Conservation (phyloP, 208 protist genomes). For the Trypanosoma congolense region DNA sequence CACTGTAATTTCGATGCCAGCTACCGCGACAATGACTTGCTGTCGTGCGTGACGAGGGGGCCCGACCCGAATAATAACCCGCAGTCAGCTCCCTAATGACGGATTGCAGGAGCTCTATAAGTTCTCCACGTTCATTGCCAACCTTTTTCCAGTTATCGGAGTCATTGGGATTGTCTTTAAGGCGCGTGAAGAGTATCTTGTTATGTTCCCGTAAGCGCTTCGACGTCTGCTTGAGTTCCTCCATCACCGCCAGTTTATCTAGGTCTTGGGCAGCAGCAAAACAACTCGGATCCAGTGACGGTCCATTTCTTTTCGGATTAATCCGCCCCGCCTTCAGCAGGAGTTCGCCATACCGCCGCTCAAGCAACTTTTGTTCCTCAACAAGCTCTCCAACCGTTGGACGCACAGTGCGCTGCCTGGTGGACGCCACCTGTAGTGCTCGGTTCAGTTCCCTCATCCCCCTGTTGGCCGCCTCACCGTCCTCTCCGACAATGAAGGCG, state of each 20-base stretch:
- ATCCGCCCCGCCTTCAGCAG: conserved; percentile 44
- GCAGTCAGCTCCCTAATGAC: conserved; percentile 68
- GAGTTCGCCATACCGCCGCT: conserved; percentile 80
- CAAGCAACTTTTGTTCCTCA: conserved; percentile 65
- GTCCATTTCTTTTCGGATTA: conserved; percentile 49
- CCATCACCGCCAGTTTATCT: conserved; percentile 38
- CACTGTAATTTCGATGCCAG: conserved; percentile 23
- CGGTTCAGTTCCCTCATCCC: conserved; percentile 30
- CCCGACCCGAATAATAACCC: conserved; percentile 36
- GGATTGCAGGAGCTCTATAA: conserved; percentile 62
- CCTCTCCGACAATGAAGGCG: conserved; percentile 13
- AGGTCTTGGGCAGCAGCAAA: conserved; percentile 31
- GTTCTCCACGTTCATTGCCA: conserved; percentile 72
- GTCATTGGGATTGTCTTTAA: conserved; percentile 90
- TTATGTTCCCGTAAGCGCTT: conserved; percentile 70
- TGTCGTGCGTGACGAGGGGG: neutral
- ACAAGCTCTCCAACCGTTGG: conserved; percentile 76
- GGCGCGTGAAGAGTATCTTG: conserved; percentile 76
- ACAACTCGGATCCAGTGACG: conserved; percentile 41
- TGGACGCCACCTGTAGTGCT: conserved; percentile 27
- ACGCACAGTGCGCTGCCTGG: conserved; percentile 35
- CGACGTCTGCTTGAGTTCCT: conserved; percentile 65
- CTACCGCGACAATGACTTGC: neutral
- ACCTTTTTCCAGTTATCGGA: conserved; percentile 90
- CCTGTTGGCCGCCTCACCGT: conserved; percentile 16